Percentiles rank a stretch among this genome's conserved stretches.
Conservation (phyloP, 2,329 filamentous ascomycete species). For the Ophiostoma novo-ulmi region DNA sequence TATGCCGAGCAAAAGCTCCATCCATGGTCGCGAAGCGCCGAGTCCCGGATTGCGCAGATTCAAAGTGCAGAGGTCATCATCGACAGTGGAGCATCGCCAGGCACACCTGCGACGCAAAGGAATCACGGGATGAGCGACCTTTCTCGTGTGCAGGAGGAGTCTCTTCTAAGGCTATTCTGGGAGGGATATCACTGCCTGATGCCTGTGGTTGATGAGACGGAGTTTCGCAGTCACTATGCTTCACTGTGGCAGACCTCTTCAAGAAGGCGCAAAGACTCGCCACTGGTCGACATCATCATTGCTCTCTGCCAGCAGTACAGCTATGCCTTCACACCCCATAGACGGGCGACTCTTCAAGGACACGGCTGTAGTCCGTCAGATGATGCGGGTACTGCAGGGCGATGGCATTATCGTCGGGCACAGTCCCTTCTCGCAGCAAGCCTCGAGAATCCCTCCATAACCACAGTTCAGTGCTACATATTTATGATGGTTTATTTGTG, state of each 20-base stretch:
- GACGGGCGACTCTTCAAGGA: not conserved
- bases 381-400: not conserved
- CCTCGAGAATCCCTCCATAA: not conserved
- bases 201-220: not conserved
- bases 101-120: not conserved
- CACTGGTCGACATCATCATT: not conserved
- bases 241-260: not conserved
- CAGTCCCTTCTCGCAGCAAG: not conserved
- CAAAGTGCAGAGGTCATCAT: not conserved
- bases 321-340: not conserved
- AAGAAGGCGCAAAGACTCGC: not conserved
- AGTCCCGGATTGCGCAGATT: not conserved
- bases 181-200: not conserved
- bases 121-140: not conserved
- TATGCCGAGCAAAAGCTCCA: not conserved
- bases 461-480: not conserved
- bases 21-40: not conserved
- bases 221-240: not conserved
- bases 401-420: not conserved
- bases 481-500: constrained; percentile 40
- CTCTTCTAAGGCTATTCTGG: not conserved
- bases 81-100: not conserved
- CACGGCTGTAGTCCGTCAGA: not conserved
- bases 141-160: not conserved
- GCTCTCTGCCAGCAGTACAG: not conserved